Evolutionary conservation across 202 grass and related monocot genomes (phyloP).

Genomic region (Digitaria exilis): DNA sequence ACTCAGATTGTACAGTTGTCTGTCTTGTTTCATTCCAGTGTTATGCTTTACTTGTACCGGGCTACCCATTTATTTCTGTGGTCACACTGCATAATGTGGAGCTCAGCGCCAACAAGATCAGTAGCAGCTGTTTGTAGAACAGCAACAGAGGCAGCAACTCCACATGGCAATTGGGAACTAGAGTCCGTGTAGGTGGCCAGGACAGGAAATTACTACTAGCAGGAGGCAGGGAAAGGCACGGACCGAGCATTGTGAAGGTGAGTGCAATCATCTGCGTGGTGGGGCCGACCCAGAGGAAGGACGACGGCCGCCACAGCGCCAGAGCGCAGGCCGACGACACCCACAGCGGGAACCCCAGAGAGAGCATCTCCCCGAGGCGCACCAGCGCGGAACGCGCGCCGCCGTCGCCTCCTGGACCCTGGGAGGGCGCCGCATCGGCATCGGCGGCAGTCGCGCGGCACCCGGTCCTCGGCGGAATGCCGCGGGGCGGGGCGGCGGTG

Average conservation of each 20-base stretch:
- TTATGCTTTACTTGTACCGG: not conserved
- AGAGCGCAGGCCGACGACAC: constrained; percentile 65
- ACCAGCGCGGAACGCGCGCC: constrained; percentile 30
- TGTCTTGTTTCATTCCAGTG: not conserved
- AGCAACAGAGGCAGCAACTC: not conserved
- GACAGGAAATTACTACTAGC: not conserved
- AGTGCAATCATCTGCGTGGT: constrained; percentile 62
- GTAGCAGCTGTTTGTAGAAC: not conserved
- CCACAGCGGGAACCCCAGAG: constrained; percentile 86
- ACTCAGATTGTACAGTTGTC: not conserved
- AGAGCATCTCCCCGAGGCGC: constrained; percentile 64
- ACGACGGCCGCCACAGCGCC: constrained; percentile 61
- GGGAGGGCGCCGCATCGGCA: constrained; percentile 20
- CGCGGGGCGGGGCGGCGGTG: not conserved
- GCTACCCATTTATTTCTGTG: not conserved
- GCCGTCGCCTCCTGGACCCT: not conserved
- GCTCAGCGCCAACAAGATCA: not conserved
- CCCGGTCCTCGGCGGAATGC: constrained; percentile 27
- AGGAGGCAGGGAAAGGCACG: not conserved
- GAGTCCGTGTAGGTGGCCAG: not conserved
- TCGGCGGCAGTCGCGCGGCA: constrained; percentile 20
- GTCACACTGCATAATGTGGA: not conserved
- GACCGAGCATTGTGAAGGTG: constrained; percentile 87
- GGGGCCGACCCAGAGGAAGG: constrained; percentile 75
- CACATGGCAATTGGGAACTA: not conserved